Evolutionary conservation across 352 stramenopile genomes (phyloP), one percentile per base, ranked within the genome.

Genomic region (Pythium aristosporum): DNA sequence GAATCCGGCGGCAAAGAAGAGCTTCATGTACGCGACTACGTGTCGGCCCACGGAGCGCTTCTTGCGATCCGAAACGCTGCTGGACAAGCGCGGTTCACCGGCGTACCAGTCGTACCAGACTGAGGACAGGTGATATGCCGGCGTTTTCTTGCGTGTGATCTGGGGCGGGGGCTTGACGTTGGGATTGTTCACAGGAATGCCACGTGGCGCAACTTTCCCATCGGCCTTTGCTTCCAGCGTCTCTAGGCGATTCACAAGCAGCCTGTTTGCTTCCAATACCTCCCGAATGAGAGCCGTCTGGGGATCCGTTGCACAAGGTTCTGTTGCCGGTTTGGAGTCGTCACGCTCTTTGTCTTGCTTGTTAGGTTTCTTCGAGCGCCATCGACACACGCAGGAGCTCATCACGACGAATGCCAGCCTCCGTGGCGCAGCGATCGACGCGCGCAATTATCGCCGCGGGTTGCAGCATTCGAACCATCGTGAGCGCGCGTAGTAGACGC

Each of bases 21-120:
- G 48, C 34, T 72, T 77, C 66, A 74, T 74, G 43, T 43, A 65
- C 3, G 62, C 66, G 5, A 74, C 70, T 11, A 76, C 56, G 12
- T 71, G 59, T 56, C 70, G 65, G 2, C 53, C 61, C 7, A 60
- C 46, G 5, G 66, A 72, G 43, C 70, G 67, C 13, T 64, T 65
- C 30, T 66, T 62, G 7, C 59, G 55, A 41, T n/a, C n/a, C n/a
- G n/a, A n/a, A n/a, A n/a, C n/a, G n/a, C n/a, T n/a, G n/a, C n/a
- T n/a, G n/a, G n/a, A n/a, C n/a, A n/a, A n/a, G n/a, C n/a, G n/a
- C n/a, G n/a, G n/a, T n/a, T n/a, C n/a, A n/a, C n/a, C n/a, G n/a
- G n/a, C 67, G n/a, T n/a, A n/a, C n/a, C n/a, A n/a, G n/a, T n/a
- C n/a, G n/a, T n/a, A n/a, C n/a, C n/a, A n/a, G n/a, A n/a, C n/a